These are phyloP conservation scores for Cairneyella variabilis DNA, from an alignment of 495 filamentous ascomycete genomes.

Conservation along the genomic window DNA sequence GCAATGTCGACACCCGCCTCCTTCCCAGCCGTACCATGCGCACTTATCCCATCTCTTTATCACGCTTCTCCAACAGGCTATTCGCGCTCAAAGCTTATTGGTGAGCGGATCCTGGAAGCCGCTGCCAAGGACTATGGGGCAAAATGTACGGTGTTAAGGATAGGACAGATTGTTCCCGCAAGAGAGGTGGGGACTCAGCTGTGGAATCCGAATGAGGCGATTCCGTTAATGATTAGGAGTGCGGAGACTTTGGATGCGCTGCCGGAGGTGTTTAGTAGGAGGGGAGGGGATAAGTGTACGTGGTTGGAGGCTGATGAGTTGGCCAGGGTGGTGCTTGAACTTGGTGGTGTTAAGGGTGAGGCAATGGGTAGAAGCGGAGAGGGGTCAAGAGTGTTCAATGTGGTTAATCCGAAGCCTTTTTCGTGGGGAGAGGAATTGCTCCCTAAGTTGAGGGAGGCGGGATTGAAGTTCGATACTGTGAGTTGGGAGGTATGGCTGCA, in stretches of 20 bases:
- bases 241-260: constrained; percentile 44
- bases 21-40: constrained; percentile 25
- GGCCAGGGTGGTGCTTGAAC: not conserved
- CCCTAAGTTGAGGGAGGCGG: constrained; percentile 35
- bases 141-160: constrained; percentile 40
- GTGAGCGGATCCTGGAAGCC: constrained; percentile 49
- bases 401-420: constrained; percentile 48
- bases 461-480: constrained; percentile 43
- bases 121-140: constrained; percentile 32
- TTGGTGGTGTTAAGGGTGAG: constrained; percentile 16
- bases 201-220: constrained; percentile 64
- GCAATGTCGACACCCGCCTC: constrained; percentile 15
- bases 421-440: constrained; percentile 49
- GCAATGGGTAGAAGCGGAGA: constrained; percentile 15
- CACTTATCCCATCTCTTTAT: constrained; percentile 33
- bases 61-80: constrained; percentile 52
- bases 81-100: constrained; percentile 58
- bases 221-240: constrained; percentile 54
- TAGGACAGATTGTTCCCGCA: constrained; percentile 59
- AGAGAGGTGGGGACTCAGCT: constrained; percentile 37
- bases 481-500: constrained; percentile 45
- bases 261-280: constrained; percentile 44
- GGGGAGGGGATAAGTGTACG: constrained; percentile 35
- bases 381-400: constrained; percentile 44
- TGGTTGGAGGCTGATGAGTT: constrained; percentile 12